Evolutionary conservation across 2,329 filamentous ascomycete species (phyloP).

Genomic region (Aspergillus sergii): DNA sequence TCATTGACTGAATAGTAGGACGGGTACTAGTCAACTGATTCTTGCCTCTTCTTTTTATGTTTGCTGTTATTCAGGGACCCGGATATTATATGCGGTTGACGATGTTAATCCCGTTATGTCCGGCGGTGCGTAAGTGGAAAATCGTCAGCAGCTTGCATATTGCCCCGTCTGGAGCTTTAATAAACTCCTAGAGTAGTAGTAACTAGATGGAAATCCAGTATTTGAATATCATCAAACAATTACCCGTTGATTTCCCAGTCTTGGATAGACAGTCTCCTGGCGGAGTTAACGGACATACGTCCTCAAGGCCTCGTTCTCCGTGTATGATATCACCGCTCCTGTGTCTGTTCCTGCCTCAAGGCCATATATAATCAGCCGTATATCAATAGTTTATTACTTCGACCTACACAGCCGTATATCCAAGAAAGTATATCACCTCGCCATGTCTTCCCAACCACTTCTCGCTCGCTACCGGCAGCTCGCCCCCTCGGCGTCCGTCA

Average conservation of each 20-base stretch:
- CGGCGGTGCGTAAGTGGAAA: not conserved
- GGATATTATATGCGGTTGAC: no score
- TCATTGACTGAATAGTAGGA: no score
- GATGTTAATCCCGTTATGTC: not conserved
- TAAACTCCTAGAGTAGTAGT: no score
- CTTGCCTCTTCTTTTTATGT: no score
- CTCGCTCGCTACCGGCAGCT: conserved; percentile 67
- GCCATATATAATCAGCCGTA: not conserved
- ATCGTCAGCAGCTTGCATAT: no score
- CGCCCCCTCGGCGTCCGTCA: conserved; percentile 64
- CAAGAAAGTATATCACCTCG: not conserved
- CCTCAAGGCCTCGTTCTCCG: not conserved
- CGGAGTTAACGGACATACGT: not conserved
- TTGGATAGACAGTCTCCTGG: not conserved
- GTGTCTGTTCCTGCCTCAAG: not conserved
- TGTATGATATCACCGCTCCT: no score
- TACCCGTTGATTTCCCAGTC: not conserved
- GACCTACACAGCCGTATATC: not conserved
- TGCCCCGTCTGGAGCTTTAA: no score
- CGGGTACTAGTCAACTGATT: no score
- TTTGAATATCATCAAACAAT: not conserved
- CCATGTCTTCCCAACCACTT: not conserved
- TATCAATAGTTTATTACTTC: not conserved
- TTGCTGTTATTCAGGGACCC: no score
- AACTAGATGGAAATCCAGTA: not conserved